Conservation (phyloP, 805 yeast species). For the Kodamaea fukazawae region DNA sequence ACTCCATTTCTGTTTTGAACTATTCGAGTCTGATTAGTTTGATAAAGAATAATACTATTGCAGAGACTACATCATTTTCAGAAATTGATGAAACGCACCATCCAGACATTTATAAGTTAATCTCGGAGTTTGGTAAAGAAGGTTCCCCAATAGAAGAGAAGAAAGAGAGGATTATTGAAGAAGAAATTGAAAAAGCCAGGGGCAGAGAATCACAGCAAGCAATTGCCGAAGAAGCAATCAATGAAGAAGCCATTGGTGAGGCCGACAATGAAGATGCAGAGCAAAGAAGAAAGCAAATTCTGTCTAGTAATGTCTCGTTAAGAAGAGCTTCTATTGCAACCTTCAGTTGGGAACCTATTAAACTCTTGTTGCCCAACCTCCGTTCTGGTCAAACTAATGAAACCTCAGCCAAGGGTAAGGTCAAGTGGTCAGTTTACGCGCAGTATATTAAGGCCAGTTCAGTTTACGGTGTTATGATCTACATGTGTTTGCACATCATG, state of each 20-base stretch:
- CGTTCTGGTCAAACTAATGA: conserved; percentile 38
- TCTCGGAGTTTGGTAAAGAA: conserved; percentile 35
- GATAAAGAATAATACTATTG: conserved; percentile 19
- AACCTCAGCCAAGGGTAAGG: conserved; percentile 19
- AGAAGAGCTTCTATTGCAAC: conserved; percentile 52
- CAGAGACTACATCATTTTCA: conserved; percentile 14
- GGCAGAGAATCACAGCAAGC: not conserved
- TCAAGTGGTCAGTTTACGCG: conserved; percentile 22
- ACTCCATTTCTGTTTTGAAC: conserved; percentile 23
- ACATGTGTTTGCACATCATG: conserved; percentile 25
- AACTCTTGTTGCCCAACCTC: conserved; percentile 27
- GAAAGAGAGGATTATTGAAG: not conserved
- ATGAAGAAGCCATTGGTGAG: not conserved
- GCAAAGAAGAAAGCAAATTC: conserved; percentile 9
- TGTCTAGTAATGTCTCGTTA: conserved; percentile 10
- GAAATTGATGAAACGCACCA: conserved; percentile 17
- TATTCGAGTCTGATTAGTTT: conserved; percentile 21
- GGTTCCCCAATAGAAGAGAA: not conserved
- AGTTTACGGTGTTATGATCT: conserved; percentile 44
- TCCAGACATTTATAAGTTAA: conserved; percentile 31
- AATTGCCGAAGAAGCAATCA: not conserved
- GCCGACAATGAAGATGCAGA: not conserved
- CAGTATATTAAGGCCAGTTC: conserved; percentile 33
- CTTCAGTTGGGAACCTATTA: conserved; percentile 42
- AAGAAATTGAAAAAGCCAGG: not conserved